phyloP scores from a whole-genome alignment of 805 yeast genomes.

The Candida montana region DNA sequence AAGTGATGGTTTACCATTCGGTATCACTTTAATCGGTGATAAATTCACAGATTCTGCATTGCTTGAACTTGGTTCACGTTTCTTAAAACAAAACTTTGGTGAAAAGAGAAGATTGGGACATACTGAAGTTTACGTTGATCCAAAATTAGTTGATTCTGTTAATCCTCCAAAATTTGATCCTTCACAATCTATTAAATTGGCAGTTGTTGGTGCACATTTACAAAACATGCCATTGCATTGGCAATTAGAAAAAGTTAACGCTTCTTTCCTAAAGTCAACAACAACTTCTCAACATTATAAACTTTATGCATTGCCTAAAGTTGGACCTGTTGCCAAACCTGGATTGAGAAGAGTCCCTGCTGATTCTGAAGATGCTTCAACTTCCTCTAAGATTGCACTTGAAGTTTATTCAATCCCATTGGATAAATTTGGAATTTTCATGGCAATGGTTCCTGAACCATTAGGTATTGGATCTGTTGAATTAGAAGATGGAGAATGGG shows the following conservation, averaged over 20 bases:
- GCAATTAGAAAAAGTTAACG: conserved; percentile 85
- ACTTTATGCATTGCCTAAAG: conserved; percentile 75
- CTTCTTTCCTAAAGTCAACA: conserved; percentile 60
- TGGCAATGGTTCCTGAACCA: conserved; percentile 88
- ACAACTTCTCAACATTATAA: conserved; percentile 67
- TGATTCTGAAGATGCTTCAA: conserved; percentile 42
- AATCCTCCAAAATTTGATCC: conserved; percentile 39
- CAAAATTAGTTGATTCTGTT: conserved; percentile 38
- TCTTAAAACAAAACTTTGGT: conserved; percentile 45
- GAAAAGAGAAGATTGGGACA: conserved; percentile 54
- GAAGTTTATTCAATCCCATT: conserved; percentile 83
- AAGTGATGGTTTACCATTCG: conserved; percentile 88
- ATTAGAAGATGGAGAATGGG: conserved; percentile 72
- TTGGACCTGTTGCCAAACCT: conserved; percentile 83
- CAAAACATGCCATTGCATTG: conserved; percentile 86
- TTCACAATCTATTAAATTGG: conserved; percentile 41
- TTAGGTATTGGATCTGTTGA: conserved; percentile 93
- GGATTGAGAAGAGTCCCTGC: conserved; percentile 62
- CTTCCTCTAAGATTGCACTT: conserved; percentile 57
- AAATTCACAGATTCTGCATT: conserved; percentile 88
- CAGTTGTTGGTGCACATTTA: conserved; percentile 96
- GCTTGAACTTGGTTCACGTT: conserved; percentile 73
- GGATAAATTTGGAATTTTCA: conserved; percentile 75
- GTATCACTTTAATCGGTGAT: conserved; percentile 77
- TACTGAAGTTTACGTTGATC: conserved; percentile 27